Conservation (phyloP, 164 flowering plant species). For the Taxillus chinensis region DNA sequence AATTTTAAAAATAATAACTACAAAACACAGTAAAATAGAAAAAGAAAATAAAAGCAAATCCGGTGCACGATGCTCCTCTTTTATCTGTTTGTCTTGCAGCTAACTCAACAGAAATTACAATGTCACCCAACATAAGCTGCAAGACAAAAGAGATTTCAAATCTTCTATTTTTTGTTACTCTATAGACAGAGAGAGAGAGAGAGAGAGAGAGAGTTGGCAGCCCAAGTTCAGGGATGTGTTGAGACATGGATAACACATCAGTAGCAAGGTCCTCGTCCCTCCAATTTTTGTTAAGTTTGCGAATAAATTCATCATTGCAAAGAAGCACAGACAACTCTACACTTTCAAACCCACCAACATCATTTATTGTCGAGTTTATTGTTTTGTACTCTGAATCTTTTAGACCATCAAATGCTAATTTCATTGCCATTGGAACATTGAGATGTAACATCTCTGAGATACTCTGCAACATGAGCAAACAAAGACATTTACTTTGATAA, state of each 20-base stretch:
- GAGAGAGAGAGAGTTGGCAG: slow-evolving; percentile 92
- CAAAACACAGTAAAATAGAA: no score
- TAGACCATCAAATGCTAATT: slow-evolving; percentile 69
- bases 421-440: slow-evolving; percentile 90
- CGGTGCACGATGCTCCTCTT: no score
- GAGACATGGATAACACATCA: slow-evolving; percentile 97
- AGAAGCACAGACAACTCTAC: slow-evolving; percentile 83
- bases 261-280: slow-evolving; percentile 93
- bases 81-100: slow-evolving; percentile 92
- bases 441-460: slow-evolving; percentile 80
- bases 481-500: no score
- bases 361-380: slow-evolving; percentile 59
- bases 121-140: slow-evolving; percentile 97
- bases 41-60: no score
- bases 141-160: slow-evolving; percentile 5
- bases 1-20: no score
- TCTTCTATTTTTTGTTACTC: slow-evolving; percentile 3
- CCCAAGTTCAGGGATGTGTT: slow-evolving; percentile 72
- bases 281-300: slow-evolving; percentile 88
- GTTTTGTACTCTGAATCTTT: slow-evolving; percentile 66
- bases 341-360: slow-evolving; percentile 67
- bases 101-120: slow-evolving; percentile 90
- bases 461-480: slow-evolving; percentile 31
- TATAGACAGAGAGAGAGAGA: no score
- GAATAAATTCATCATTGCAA: slow-evolving; percentile 86